Base-by-base conservation (phyloP, 768 basidiomycete genomes). In the Tylopilus balloui region DNA sequence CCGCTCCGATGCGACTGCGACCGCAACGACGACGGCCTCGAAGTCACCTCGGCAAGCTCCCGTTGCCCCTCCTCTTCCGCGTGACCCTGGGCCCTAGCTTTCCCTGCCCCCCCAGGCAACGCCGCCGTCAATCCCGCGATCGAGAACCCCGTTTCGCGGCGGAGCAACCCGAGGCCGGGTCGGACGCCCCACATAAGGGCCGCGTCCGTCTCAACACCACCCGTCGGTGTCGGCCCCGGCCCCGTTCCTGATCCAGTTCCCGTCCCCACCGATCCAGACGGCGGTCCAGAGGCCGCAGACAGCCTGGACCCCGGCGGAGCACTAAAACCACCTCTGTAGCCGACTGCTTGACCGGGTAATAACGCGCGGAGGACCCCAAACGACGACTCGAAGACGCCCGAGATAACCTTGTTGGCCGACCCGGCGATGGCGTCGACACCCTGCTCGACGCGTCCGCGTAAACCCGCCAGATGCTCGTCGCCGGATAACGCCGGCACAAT, bases 341-440 rank as follows among this genome's bases (percentile, higher is more conserved):
- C 32, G 1, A 11, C 24, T 8, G 25, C 56, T 21, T 67, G 62
- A 11, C 73, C 73, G 0, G 79, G 91, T 45, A 94, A 75, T 36
- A 93, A 72, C 4, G 89, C 84, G 15, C 89, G 79, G 14, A 96
- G 73, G 54, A 92, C 88, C 15, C 89, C 88, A 67, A 94, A 92
- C 3, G 88, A 90, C 0, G 90, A 81, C 63, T 95, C 92, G 41
- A 95, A 86, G 45, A 96, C 92, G 20, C 89, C 92, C 6, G 78
- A 83, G 44, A 91, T 69, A 40, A 86, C 81, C 48, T 83, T 81
- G 64, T 81, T 83, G 15, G 93, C 93, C 0, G 87, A 85, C n/a
- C 81, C 89, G 0, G 87, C 80, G 32, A 92, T 80, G 0, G 80
- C 81, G 50, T 87, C 86, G 14, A 88, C 86, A 53, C 84, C 84